Evolutionary conservation across 805 yeast genomes (phyloP), one percentile per base, ranked within the genome.

Genomic region (Suhomyces xylopsoci): DNA sequence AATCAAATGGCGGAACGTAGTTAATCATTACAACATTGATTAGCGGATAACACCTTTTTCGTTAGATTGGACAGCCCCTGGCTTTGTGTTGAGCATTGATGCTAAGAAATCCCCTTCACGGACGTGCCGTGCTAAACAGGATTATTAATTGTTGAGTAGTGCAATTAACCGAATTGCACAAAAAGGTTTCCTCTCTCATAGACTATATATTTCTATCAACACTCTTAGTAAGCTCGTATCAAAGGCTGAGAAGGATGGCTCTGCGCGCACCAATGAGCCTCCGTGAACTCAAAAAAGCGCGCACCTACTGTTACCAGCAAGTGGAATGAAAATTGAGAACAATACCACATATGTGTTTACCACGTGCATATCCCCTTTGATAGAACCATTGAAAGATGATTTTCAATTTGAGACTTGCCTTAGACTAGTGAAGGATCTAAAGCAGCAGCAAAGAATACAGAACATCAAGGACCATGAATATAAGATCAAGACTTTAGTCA

Each of bases 321-420:
- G 24, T 5, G 42, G 20, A 17, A 38, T 38, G 42, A 12, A 38
- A 19, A 38, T 38, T 19, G 42, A 38, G 22, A 42, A 30, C 30
- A 34, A 32, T 8, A 45, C 40, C 8, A 22, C 32, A 14, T 45
- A 19, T n/a, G 36, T 55, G n/a, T 62, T 60, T 50, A 55, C 62
- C 20, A 53, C 62, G 17, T 49, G 55, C 14, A 48, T 58, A 26
- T 49, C 58, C 7, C 41, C 47, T 14, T 22, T 17, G 5, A 51
- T 60, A 15, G 22, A 17, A 2, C 41, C 49, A 8, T 51, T 65
- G 5, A 22, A 17, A 3, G 68, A 65, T 47, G 80, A 70, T 47
- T 77, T 66, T 61, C 69, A 72, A 55, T 83, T 81, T 57, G 89
- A 85, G 61, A 58, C 62, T 1, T 66, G 77, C 7, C 61, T 85